Base-by-base conservation (phyloP, 208 protist species). In the Trichomonas vaginalis region DNA sequence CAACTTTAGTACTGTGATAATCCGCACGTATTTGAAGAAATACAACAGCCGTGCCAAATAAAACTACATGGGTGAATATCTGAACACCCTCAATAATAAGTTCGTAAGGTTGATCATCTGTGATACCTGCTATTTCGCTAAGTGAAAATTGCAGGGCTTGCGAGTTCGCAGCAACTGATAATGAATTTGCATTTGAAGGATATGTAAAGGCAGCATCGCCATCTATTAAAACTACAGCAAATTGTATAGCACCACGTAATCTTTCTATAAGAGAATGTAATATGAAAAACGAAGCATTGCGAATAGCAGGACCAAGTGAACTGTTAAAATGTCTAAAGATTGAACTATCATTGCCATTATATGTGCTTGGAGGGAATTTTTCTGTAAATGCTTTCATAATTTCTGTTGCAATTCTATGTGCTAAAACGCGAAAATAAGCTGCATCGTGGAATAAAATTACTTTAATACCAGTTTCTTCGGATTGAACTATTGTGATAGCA, bases 111-210 rank as follows among this genome's bases (percentile, higher is more conserved):
- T 23, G 15, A 92, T 92, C 86, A 10, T 92, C 17, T 92, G 86
- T 92, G 10, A 92, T 35, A 92, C 45, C 45, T 56, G 86, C 23
- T 40, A 92, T 45, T 51, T 92, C 86, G 21, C 45, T 42, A 32
- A 92, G 23, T 14, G 86, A 42, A 51, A 92, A 92, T 47, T 92
- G 86, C 9, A 92, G 45, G 15, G 42, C 40, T 39, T 92, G 86
- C 35, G 46, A 39, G 56, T 92, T 92, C 51, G 86, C 86, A 0
- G 86, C 86, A 15, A 92, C 86, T 35, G 86, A 45, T 39, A 92
- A 48, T 6, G 86, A 92, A 92, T 92, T 45, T 45, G 86, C 86
- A 51, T 92, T 92, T 51, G 86, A 92, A 48, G 86, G 86, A 51
- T 92, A 92, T 21, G 86, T 40, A 51, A 40, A 92, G 10, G 17